Conservation (phyloP, 2,329 filamentous ascomycete genomes). For the Sporothrix brasiliensis region DNA sequence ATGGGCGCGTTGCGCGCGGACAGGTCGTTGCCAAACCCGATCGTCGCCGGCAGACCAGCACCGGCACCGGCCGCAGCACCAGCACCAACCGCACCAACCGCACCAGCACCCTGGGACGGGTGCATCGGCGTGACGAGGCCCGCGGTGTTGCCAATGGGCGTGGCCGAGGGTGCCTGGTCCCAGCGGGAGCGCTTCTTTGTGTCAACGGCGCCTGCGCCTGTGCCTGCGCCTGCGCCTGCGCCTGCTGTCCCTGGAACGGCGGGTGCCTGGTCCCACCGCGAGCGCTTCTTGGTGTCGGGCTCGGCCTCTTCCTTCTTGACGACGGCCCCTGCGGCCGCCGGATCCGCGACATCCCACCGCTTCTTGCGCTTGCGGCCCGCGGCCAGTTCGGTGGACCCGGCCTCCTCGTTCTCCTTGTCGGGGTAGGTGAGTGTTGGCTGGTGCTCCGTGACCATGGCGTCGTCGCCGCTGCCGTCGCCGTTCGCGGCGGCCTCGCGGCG, state of each 20-base stretch:
- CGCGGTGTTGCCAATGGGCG: constrained; percentile 66
- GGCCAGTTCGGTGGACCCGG: constrained; percentile 65
- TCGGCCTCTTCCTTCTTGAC: constrained; percentile 49
- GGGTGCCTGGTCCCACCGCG: constrained; percentile 85
- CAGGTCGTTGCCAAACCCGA: constrained; percentile 76
- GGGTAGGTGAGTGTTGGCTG: constrained; percentile 74
- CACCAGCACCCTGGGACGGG: constrained; percentile 61
- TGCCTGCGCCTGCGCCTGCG: too few relatives aligned
- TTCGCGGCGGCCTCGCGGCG: constrained; percentile 58
- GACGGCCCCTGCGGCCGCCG: constrained; percentile 46
- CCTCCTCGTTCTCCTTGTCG: constrained; percentile 72
- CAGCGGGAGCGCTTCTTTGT: constrained; percentile 79
- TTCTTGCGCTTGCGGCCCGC: constrained; percentile 83
- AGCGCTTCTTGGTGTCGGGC: constrained; percentile 70
- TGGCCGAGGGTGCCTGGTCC: constrained; percentile 81
- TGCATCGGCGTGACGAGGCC: constrained; percentile 80
- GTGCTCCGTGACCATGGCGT: constrained; percentile 68
- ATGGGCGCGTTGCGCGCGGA: constrained; percentile 76
- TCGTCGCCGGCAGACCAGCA: constrained; percentile 38
- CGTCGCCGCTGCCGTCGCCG: constrained; percentile 58
- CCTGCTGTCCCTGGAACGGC: constrained; percentile 56
- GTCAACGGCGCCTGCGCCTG: constrained; percentile 53
- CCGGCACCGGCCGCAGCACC: constrained; percentile 52
- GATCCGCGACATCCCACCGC: constrained; percentile 83
- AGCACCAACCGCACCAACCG: too few relatives aligned